Conservation (phyloP, 345 rosid species). For the Punica granatum region DNA sequence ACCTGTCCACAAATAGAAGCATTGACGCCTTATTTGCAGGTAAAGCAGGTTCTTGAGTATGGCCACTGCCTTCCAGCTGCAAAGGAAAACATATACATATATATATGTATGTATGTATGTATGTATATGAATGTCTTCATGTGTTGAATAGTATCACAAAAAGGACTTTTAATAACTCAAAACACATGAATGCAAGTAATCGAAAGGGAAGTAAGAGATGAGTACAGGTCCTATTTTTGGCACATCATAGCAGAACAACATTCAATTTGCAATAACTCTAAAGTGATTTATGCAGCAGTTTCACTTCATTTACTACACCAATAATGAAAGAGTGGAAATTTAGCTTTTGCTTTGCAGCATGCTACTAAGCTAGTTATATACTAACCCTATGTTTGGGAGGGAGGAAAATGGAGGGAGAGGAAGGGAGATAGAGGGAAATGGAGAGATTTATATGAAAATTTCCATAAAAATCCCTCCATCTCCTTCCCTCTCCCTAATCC, state of each 20-base stretch:
- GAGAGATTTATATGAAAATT: too few species aligned
- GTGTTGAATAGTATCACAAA: not conserved
- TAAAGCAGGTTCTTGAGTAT: constrained; percentile 39
- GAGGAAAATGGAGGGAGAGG: too few species aligned
- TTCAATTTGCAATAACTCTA: not conserved
- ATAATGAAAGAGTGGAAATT: not conserved
- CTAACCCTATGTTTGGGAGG: too few species aligned
- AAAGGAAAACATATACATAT: constrained; percentile 16
- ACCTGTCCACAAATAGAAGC: constrained; percentile 84
- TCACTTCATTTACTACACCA: not conserved
- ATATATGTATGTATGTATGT: too few species aligned
- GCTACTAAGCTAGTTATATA: not conserved
- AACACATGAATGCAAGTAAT: not conserved
- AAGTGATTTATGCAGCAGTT: not conserved
- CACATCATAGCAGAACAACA: not conserved
- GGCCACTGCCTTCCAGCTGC: constrained; percentile 57
- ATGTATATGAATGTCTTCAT: not conserved
- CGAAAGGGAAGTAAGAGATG: not conserved
- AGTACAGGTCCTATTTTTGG: not conserved
- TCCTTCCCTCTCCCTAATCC: too few species aligned
- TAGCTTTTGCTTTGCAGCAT: too few species aligned
- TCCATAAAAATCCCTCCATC: too few species aligned
- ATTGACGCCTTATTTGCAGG: constrained; percentile 67
- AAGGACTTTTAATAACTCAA: not conserved
- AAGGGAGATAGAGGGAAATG: too few species aligned